Conservation (phyloP, 176 grass and related monocot genomes). For the Alloteropsis semialata region DNA sequence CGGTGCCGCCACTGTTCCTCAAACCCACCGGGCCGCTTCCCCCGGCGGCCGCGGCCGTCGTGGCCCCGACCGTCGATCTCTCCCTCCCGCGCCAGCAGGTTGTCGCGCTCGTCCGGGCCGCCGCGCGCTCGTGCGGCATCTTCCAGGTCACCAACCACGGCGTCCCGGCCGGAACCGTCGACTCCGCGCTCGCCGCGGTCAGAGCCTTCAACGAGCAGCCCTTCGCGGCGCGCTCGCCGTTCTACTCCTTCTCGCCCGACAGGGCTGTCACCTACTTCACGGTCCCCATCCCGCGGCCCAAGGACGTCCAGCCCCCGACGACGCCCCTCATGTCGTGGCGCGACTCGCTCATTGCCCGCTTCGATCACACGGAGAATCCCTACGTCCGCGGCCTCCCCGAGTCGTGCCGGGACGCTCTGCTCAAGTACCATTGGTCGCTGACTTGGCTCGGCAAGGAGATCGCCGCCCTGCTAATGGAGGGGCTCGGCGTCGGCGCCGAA, state of each 20-base stretch:
- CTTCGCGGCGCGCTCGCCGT: neutral
- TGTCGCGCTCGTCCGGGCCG: slow-evolving; percentile 16
- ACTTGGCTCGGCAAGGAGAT: slow-evolving; percentile 1
- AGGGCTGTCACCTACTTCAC: slow-evolving; percentile 32
- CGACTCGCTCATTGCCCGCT: slow-evolving; percentile 19
- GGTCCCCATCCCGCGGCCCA: neutral
- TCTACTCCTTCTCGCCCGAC: neutral
- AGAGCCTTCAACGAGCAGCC: slow-evolving; percentile 45
- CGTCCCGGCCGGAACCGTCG: neutral
- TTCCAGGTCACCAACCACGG: slow-evolving; percentile 49
- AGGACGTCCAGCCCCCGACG: too few relatives aligned
- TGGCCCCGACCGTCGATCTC: slow-evolving; percentile 12
- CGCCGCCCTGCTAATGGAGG: slow-evolving; percentile 25
- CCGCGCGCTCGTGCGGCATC: slow-evolving; percentile 39
- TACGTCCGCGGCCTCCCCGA: slow-evolving; percentile 5
- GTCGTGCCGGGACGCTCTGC: slow-evolving; percentile 21
- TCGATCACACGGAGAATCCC: neutral
- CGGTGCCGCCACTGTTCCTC: slow-evolving; percentile 17
- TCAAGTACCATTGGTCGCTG: slow-evolving; percentile 1
- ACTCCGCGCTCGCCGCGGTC: slow-evolving; percentile 17
- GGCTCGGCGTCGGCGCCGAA: slow-evolving; percentile 14
- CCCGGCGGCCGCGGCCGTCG: neutral
- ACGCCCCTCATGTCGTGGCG: slow-evolving; percentile 16
- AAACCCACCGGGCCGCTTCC: neutral
- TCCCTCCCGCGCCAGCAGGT: neutral